A percentile compares a stretch with the other conserved stretches of the same genome.
Evolutionary conservation across 345 rosid genomes (phyloP).

Genomic region (Rubroshorea leprosula): DNA sequence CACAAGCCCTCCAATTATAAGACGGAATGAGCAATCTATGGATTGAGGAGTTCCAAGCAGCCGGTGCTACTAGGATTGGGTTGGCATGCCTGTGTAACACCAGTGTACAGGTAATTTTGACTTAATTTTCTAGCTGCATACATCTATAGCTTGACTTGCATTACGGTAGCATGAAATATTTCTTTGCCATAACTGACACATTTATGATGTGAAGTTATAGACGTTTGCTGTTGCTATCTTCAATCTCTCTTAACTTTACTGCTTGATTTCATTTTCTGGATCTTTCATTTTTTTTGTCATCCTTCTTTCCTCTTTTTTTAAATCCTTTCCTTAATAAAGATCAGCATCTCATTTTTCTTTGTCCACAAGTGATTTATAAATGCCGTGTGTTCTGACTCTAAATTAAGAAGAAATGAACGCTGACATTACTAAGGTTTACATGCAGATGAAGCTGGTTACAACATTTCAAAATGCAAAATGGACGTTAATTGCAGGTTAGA

Average conservation of each 20-base stretch:
- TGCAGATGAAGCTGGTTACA: slow-evolving; percentile 29
- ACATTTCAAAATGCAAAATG: slow-evolving; percentile 21
- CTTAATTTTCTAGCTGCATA: background rate
- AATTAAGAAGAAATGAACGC: background rate
- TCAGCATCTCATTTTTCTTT: background rate
- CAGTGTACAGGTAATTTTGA: slow-evolving; percentile 66
- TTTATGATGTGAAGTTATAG: background rate
- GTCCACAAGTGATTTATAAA: too few species aligned
- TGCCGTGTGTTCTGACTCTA: background rate
- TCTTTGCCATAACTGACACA: background rate
- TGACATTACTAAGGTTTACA: background rate
- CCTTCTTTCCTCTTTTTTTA: background rate
- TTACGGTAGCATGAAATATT: too few species aligned
- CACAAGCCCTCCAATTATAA: slow-evolving; percentile 54
- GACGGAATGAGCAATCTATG: slow-evolving; percentile 51
- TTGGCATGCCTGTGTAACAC: slow-evolving; percentile 52
- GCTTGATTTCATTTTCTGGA: background rate
- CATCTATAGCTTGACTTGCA: background rate
- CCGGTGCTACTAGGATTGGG: slow-evolving; percentile 41
- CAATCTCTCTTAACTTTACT: background rate
- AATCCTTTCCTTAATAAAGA: background rate
- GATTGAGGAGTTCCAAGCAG: slow-evolving; percentile 39
- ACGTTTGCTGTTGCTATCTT: too few species aligned
- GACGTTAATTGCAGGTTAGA: slow-evolving; percentile 22
- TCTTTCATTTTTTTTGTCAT: too few species aligned